Conservation (phyloP, 768 basidiomycete genomes). For the Tricholoma saponaceum region DNA sequence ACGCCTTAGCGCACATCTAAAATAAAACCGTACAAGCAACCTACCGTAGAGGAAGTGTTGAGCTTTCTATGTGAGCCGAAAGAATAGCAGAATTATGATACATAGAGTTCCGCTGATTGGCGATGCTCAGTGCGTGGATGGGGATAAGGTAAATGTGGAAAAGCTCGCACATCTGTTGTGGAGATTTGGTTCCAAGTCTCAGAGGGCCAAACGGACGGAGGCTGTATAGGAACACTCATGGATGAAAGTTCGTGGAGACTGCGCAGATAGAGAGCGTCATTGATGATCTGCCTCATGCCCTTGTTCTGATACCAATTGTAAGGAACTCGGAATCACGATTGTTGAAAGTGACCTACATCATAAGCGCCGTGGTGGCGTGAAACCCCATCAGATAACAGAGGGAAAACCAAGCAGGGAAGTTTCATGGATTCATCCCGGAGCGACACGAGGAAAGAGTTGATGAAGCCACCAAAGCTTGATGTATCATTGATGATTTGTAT, state of each 20-base stretch:
- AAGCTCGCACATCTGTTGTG: constrained; percentile 20
- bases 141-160: neutral
- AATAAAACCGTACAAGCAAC: constrained; percentile 1
- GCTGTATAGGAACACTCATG: constrained; percentile 47
- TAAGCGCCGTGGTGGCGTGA: constrained; percentile 29
- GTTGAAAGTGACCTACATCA: constrained; percentile 36
- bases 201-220: constrained; percentile 39
- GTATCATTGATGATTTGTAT: constrained; percentile 65
- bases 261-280: constrained; percentile 60
- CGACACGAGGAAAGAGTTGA: constrained; percentile 48
- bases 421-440: constrained; percentile 70
- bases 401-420: constrained; percentile 51
- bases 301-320: constrained; percentile 23
- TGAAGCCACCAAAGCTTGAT: constrained; percentile 62
- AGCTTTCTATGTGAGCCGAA: constrained; percentile 54
- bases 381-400: constrained; percentile 47
- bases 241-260: constrained; percentile 45
- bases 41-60: constrained; percentile 59
- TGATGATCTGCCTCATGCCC: constrained; percentile 43
- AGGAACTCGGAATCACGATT: constrained; percentile 4
- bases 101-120: constrained; percentile 23
- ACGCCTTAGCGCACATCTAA: constrained; percentile 1
- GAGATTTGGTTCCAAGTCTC: constrained; percentile 22
- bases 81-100: constrained; percentile 58
- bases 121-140: neutral